A percentile compares a stretch with the other conserved stretches of the same genome.
Conservation (phyloP, 805 yeast genomes). For the Pichia cabralensis region DNA sequence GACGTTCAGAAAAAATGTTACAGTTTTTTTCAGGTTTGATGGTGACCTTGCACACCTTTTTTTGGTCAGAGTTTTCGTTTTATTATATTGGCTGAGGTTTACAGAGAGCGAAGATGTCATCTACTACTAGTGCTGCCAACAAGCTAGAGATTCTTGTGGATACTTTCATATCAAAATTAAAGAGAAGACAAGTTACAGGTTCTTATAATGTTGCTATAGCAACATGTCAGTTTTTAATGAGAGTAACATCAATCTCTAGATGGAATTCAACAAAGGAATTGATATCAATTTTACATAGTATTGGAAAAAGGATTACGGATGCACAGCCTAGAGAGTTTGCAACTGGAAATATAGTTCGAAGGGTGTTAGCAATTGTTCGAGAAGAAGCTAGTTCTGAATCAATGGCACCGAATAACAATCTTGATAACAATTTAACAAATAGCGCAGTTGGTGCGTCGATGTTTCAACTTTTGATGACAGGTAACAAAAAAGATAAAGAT, state of each 20-base stretch:
- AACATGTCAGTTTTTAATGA: constrained; percentile 76
- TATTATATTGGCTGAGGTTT: too few species aligned
- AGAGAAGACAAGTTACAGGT: constrained; percentile 76
- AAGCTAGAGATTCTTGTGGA: constrained; percentile 24
- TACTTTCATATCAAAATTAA: constrained; percentile 38
- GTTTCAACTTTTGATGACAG: constrained; percentile 62
- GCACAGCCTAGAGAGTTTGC: constrained; percentile 88
- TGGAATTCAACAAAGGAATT: constrained; percentile 76
- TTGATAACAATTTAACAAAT: constrained; percentile 17
- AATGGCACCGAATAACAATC: constrained; percentile 12
- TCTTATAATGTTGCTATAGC: constrained; percentile 78
- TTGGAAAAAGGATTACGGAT: constrained; percentile 58
- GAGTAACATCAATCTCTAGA: constrained; percentile 81
- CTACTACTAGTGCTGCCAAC: constrained; percentile 15
- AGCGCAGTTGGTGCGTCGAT: constrained; percentile 70
- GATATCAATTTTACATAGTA: constrained; percentile 56
- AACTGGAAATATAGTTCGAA: constrained; percentile 82
- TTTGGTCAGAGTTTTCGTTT: too few species aligned
- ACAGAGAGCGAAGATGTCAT: too few species aligned
- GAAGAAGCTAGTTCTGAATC: constrained; percentile 62
- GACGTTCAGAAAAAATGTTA: too few species aligned
- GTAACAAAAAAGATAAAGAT: constrained; percentile 11
- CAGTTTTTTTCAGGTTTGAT: too few species aligned
- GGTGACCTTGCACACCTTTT: too few species aligned
- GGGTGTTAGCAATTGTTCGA: constrained; percentile 77